Evolutionary conservation across 2,329 filamentous ascomycete genomes (phyloP).

Genomic region (Pseudocercospora crystallina): DNA sequence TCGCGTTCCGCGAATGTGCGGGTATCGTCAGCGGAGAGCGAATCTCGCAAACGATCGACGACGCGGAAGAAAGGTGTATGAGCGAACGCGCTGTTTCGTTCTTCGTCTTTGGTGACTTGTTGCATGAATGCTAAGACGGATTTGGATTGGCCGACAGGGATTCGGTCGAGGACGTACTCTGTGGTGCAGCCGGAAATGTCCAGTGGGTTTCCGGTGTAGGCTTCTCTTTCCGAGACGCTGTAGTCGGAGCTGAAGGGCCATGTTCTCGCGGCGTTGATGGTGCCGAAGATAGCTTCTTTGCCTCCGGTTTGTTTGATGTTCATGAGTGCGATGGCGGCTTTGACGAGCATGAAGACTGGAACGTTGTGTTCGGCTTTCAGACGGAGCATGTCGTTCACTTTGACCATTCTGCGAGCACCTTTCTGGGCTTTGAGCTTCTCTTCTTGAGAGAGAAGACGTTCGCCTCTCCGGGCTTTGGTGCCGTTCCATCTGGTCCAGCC

Average conservation of each 20-base stretch:
- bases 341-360: conserved; percentile 37
- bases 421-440: conserved; percentile 32
- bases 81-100: conserved; percentile 30
- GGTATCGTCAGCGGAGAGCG: conserved; percentile 27
- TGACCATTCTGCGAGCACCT: conserved; percentile 30
- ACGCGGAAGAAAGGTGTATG: conserved; percentile 35
- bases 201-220: conserved; percentile 32
- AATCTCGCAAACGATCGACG: conserved; percentile 31
- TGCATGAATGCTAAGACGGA: conserved; percentile 32
- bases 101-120: conserved; percentile 33
- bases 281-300: conserved; percentile 35
- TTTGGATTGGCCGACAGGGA: conserved; percentile 28
- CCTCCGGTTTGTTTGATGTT: conserved; percentile 32
- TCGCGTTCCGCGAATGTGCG: conserved; percentile 32
- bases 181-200: conserved; percentile 38
- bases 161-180: conserved; percentile 35
- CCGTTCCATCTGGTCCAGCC: conserved; percentile 32
- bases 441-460: conserved; percentile 22
- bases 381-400: conserved; percentile 28
- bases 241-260: conserved; percentile 36
- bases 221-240: conserved; percentile 28
- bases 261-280: conserved; percentile 34
- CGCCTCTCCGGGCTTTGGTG: conserved; percentile 26
- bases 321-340: conserved; percentile 33
- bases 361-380: conserved; percentile 34